These are phyloP conservation scores for Penicillium rolfsii DNA, from an alignment of 2,329 filamentous ascomycete genomes.

Conservation along the genomic window DNA sequence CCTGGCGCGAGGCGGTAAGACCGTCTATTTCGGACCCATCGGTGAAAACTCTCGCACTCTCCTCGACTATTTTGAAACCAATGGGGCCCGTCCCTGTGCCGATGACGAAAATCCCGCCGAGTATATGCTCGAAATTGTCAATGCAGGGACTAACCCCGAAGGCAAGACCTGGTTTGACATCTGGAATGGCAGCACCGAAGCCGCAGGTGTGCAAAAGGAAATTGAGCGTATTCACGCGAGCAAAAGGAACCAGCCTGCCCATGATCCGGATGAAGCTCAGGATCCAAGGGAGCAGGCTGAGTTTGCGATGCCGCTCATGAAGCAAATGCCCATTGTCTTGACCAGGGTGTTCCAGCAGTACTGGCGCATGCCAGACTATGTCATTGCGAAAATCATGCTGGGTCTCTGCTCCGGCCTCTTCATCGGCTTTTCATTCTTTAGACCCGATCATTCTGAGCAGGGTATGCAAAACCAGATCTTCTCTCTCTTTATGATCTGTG, in stretches of 20 bases:
- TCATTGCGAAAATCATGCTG: constrained; percentile 76
- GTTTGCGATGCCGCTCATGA: constrained; percentile 72
- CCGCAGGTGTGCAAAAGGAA: constrained; percentile 57
- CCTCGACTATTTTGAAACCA: constrained; percentile 64
- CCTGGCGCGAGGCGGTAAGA: constrained; percentile 65
- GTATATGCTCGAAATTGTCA: constrained; percentile 68
- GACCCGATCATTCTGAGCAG: constrained; percentile 70
- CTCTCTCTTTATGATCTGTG: constrained; percentile 77
- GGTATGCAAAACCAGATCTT: constrained; percentile 86
- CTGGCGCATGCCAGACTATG: constrained; percentile 83
- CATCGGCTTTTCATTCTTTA: constrained; percentile 79
- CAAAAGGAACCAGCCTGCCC: constrained; percentile 55
- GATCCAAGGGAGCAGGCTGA: constrained; percentile 53
- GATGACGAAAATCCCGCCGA: constrained; percentile 71
- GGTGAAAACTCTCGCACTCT: constrained; percentile 60
- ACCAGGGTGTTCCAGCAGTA: constrained; percentile 82
- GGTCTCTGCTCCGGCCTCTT: constrained; percentile 68
- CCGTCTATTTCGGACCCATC: constrained; percentile 69
- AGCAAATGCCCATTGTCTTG: constrained; percentile 71
- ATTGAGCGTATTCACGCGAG: constrained; percentile 59
- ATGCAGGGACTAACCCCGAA: constrained; percentile 36
- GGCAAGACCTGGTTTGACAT: constrained; percentile 62
- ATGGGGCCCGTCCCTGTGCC: constrained; percentile 62
- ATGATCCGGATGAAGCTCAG: constrained; percentile 54
- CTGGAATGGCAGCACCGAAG: constrained; percentile 62